Percentiles rank a stretch among this genome's conserved stretches.
These are phyloP conservation scores for Xylariaceae sp. DNA, from an alignment of 2,329 filamentous ascomycete genomes.

Conservation along the genomic window DNA sequence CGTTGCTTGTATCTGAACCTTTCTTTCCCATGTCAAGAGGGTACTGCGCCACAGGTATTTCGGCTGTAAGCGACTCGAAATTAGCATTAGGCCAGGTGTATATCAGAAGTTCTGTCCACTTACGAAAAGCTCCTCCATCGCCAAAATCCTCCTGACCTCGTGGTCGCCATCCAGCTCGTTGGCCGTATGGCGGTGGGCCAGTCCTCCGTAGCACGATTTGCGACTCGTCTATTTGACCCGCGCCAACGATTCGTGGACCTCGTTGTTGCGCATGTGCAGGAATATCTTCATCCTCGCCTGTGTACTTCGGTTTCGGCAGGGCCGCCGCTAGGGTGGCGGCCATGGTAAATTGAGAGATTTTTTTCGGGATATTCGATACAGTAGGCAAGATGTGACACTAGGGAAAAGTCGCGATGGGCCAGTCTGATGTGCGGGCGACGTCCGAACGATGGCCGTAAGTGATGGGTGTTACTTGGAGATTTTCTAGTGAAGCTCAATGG, in stretches of 20 bases:
- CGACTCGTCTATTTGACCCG: constrained; percentile 75
- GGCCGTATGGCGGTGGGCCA: constrained; percentile 83
- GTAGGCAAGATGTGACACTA: not conserved
- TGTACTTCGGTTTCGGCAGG: constrained; percentile 87
- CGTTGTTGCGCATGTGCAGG: constrained; percentile 67
- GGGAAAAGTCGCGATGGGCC: too few relatives aligned
- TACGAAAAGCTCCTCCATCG: constrained; percentile 85
- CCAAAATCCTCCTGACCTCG: constrained; percentile 87
- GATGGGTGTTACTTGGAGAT: not conserved
- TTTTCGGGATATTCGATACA: not conserved
- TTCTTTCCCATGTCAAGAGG: constrained; percentile 93
- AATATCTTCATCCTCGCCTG: constrained; percentile 80
- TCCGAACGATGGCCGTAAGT: too few relatives aligned
- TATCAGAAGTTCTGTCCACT: too few relatives aligned
- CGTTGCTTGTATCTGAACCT: constrained; percentile 68
- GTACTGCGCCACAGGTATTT: constrained; percentile 91
- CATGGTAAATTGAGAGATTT: constrained; percentile 43
- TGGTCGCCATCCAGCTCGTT: constrained; percentile 86
- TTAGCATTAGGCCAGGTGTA: too few relatives aligned
- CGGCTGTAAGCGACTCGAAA: constrained; percentile 37
- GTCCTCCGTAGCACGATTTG: constrained; percentile 77
- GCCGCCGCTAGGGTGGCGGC: constrained; percentile 70
- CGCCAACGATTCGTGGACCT: constrained; percentile 77
- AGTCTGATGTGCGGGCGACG: too few relatives aligned
- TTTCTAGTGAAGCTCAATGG: not conserved